Evolutionary conservation across 495 filamentous ascomycete genomes (phyloP).

Genomic region (Aspergillus funiculosus): DNA sequence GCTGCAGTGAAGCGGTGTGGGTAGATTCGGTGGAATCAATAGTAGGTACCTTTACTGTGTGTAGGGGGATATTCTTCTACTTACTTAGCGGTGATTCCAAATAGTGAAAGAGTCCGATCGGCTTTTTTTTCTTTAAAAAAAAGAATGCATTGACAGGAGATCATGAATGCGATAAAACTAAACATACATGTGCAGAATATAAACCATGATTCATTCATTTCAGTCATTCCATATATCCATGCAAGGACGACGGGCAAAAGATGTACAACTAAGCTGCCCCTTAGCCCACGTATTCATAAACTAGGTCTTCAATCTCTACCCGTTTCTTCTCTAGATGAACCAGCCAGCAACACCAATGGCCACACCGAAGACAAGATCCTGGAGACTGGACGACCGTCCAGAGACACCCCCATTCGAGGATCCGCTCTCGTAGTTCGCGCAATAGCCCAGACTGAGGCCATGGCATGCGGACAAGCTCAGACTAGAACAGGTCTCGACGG

Average conservation of each 20-base stretch:
- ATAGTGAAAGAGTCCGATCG: not conserved
- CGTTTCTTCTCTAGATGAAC: conserved; percentile 30
- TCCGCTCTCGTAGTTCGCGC: conserved; percentile 36
- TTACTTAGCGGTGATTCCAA: not conserved
- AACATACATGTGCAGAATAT: conserved; percentile 8
- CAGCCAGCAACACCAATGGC: conserved; percentile 40
- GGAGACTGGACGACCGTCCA: conserved; percentile 30
- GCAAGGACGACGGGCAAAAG: conserved; percentile 6
- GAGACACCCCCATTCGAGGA: conserved; percentile 28
- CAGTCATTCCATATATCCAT: conserved; percentile 17
- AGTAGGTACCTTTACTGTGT: not conserved
- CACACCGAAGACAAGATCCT: conserved; percentile 40
- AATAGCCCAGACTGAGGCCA: conserved; percentile 51
- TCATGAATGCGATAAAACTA: conserved; percentile 4
- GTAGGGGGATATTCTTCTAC: too few relatives aligned
- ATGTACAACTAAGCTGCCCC: conserved; percentile 13
- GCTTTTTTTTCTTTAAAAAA: not conserved
- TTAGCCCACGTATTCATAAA: too few relatives aligned
- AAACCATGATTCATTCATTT: conserved; percentile 11
- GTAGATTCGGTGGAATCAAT: not conserved
- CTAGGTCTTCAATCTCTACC: not conserved
- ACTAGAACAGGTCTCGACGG: conserved; percentile 60
- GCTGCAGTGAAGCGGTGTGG: conserved; percentile 4
- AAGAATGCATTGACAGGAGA: not conserved
- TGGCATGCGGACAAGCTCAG: conserved; percentile 56